phyloP scores from a whole-genome alignment of 768 basidiomycete species.

The Tricholoma hemisulphureum region DNA sequence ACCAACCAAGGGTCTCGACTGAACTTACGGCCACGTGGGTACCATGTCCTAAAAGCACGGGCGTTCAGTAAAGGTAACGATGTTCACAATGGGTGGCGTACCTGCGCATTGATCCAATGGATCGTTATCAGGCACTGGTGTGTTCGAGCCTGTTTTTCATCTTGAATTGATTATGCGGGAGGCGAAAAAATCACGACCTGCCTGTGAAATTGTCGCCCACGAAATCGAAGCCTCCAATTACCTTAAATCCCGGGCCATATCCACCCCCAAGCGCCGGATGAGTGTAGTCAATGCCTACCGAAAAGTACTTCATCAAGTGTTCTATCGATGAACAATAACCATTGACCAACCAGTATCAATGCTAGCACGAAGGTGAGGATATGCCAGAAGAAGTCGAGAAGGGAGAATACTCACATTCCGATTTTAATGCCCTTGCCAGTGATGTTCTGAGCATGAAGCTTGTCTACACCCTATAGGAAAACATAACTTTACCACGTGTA shows the following conservation, averaged over 20 bases:
- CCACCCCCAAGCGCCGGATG: conserved; percentile 54
- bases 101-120: conserved; percentile 53
- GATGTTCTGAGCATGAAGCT: conserved; percentile 60
- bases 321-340: conserved; percentile 13
- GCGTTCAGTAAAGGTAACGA: too few relatives aligned
- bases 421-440: conserved; percentile 66
- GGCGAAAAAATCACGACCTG: conserved; percentile 9
- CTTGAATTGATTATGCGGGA: neutral
- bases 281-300: conserved; percentile 50
- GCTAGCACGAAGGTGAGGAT: conserved; percentile 23
- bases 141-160: conserved; percentile 35
- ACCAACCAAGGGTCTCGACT: conserved; percentile 7
- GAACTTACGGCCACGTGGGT: conserved; percentile 52
- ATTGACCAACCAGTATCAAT: conserved; percentile 47
- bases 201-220: conserved; percentile 56
- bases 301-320: neutral
- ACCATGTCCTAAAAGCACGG: conserved; percentile 37
- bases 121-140: conserved; percentile 48
- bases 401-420: conserved; percentile 46
- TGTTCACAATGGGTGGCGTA: conserved; percentile 12
- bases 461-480: conserved; percentile 53
- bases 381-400: neutral
- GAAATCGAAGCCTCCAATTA: conserved; percentile 55
- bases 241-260: conserved; percentile 53
- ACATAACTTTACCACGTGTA: neutral